These are phyloP conservation scores for Anisodus acutangulus DNA, from an alignment of 257 asterid species.

Conservation along the genomic window DNA sequence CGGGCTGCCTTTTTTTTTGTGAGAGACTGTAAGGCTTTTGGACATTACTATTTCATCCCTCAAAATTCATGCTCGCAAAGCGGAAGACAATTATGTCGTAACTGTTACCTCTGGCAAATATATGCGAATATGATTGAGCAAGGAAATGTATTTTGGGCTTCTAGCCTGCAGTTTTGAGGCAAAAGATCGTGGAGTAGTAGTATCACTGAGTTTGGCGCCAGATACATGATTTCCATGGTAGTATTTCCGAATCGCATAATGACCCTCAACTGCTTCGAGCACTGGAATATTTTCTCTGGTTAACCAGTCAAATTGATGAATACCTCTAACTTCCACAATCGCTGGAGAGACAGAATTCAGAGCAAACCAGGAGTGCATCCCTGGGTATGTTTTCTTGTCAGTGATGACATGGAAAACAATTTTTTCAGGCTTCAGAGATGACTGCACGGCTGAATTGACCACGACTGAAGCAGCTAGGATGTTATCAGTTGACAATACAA, in stretches of 20 bases:
- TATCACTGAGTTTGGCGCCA: constrained; percentile 79
- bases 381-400: constrained; percentile 96
- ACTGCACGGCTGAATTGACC: constrained; percentile 78
- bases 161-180: constrained; percentile 94
- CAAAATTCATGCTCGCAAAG: background rate
- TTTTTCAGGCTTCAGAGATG: constrained; percentile 76
- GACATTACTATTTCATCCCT: background rate
- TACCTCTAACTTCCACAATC: constrained; percentile 87
- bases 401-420: constrained; percentile 93
- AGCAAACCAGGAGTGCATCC: constrained; percentile 99
- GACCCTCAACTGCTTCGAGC: constrained; percentile 95
- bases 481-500: constrained; percentile 93
- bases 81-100: background rate
- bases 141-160: constrained; percentile 86
- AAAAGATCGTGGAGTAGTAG: constrained; percentile 73
- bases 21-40: background rate
- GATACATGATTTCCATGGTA: constrained; percentile 91
- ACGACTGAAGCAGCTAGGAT: constrained; percentile 97
- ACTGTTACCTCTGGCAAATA: constrained; percentile 90
- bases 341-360: constrained; percentile 83
- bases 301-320: constrained; percentile 97
- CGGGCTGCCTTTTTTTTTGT: too few species aligned
- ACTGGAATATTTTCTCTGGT: constrained; percentile 96
- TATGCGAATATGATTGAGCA: constrained; percentile 95
- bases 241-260: constrained; percentile 70